Conservation (phyloP, 192 early-diverging fungal genomes). For the Coemansia sp. region DNA sequence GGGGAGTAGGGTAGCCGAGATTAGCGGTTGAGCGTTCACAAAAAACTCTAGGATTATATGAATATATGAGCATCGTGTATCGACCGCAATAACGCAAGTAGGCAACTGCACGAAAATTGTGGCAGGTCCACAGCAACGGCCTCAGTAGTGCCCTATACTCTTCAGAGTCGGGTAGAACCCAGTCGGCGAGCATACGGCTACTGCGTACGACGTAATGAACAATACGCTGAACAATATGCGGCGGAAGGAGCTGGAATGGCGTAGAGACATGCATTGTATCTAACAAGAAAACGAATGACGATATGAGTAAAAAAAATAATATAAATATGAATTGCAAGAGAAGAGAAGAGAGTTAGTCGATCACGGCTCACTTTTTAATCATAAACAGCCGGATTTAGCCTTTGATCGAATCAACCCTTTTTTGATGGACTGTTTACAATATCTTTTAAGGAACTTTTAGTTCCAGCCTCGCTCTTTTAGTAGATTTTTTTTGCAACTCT, state of each 20-base stretch:
- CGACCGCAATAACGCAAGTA: neutral
- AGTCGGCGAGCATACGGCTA: neutral
- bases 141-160: neutral
- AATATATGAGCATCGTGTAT: neutral
- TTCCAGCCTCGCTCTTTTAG: neutral
- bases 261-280: neutral
- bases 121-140: neutral
- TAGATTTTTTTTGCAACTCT: too few species aligned
- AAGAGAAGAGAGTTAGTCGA: too few species aligned
- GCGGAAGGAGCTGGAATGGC: neutral
- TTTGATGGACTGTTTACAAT: neutral
- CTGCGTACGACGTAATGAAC: neutral
- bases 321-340: too few species aligned
- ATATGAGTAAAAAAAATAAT: neutral
- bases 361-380: too few species aligned
- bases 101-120: neutral
- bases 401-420: neutral
- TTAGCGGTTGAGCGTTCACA: neutral
- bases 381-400: too few species aligned
- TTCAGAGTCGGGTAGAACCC: neutral
- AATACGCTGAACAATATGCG: neutral
- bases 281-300: neutral
- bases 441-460: neutral
- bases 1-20: neutral
- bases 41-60: neutral